Conservation (phyloP, 2,329 filamentous ascomycete species). For the Neofusicoccum sp. region DNA sequence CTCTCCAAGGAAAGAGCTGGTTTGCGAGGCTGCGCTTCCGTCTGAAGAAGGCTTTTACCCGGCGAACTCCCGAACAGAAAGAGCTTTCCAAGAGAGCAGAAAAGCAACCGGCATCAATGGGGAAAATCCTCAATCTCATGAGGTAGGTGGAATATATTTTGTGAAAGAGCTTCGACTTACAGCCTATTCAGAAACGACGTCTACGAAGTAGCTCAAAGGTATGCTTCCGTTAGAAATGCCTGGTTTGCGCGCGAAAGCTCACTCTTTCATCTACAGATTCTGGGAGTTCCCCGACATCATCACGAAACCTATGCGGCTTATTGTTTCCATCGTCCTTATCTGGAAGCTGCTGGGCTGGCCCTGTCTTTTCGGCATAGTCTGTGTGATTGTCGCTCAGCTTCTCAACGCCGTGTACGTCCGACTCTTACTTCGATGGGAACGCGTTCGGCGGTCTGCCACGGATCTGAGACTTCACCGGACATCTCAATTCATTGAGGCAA, state of each 20-base stretch:
- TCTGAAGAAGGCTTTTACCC: constrained; percentile 20
- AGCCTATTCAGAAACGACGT: constrained; percentile 58
- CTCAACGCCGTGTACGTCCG: constrained; percentile 68
- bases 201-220: constrained; percentile 71
- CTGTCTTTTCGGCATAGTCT: constrained; percentile 69
- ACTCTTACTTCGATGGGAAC: constrained; percentile 66
- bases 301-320: constrained; percentile 72
- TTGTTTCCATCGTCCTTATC: constrained; percentile 70
- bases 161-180: neutral
- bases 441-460: constrained; percentile 67
- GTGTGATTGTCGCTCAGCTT: constrained; percentile 66
- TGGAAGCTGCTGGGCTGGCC: constrained; percentile 79
- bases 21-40: neutral
- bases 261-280: constrained; percentile 53
- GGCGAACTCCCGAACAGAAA: constrained; percentile 25
- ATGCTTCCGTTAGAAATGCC: neutral
- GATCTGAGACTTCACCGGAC: constrained; percentile 77
- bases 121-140: constrained; percentile 87
- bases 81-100: constrained; percentile 25
- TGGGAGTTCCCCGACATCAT: constrained; percentile 83
- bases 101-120: constrained; percentile 71
- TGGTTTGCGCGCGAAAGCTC: neutral
- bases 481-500: constrained; percentile 82
- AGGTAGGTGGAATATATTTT: constrained; percentile 45
- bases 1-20: neutral